Evolutionary conservation across 345 rosid genomes (phyloP), one percentile per base, ranked within the genome.

Genomic region (Rhizophora mangle): DNA sequence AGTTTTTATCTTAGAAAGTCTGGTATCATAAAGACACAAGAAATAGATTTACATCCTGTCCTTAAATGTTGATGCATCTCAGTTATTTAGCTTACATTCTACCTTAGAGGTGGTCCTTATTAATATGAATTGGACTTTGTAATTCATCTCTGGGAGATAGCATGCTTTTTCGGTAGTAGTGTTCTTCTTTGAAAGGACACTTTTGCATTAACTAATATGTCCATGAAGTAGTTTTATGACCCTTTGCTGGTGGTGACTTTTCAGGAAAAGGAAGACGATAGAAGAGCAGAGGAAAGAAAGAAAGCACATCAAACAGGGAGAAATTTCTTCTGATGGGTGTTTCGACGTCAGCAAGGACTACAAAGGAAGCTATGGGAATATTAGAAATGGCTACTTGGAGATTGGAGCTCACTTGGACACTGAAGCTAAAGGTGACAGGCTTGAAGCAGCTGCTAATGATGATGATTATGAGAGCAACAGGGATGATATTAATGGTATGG

Each of bases 211-310:
- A 62, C 24, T 55, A 34, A 34, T 34, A 7, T 64, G 59, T 29
- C 15, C 3, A 11, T 26, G 30, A 24, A 62, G 31, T 47, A 0
- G 34, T 59, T 31, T n/a, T 24, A 27, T 22, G 6, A 59, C 34
- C 43, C 53, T 63, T 55, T 58, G 62, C 57, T 68, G 60, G 20
- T 21, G 72, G 60, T 67, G 57, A 34, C 60, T 58, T 57, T 74
- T 79, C 82, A 89, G 96, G 72, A 78, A 79, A 70, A 69, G 69
- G 22, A 76, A 37, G 65, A 56, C 31, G 27, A 65, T 26, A 31
- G 80, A 81, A 52, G 82, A 70, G 68, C 79, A 68, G 67, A 79
- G 27, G 27, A 68, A 60, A 7, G 65, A 55, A 58, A 49, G 15
- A 46, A 75, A 68, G 65, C 84, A 70, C 46, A 51, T n/a, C 5